These are phyloP conservation scores for Bruguiera hainesii DNA, from an alignment of 441 rosid species.

Conservation along the genomic window DNA sequence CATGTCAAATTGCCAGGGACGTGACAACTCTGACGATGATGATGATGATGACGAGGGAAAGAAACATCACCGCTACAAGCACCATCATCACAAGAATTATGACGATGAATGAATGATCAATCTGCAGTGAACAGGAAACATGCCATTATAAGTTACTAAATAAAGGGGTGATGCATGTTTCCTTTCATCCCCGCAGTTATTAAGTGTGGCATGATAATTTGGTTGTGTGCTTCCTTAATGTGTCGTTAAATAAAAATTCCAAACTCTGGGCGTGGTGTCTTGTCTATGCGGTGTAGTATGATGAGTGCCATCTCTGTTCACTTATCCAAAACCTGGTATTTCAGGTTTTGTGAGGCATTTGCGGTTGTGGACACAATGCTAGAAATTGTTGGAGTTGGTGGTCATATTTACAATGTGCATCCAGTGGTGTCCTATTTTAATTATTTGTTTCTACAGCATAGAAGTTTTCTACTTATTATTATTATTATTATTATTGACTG, in stretches of 20 bases:
- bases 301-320: too few relatives aligned
- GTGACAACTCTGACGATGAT: conserved; percentile 49
- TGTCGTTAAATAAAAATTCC: conserved; percentile 19
- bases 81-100: conserved; percentile 50
- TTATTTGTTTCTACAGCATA: too few relatives aligned
- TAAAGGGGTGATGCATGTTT: conserved; percentile 35
- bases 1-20: conserved; percentile 48
- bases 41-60: conserved; percentile 61
- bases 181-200: background rate
- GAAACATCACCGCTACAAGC: conserved; percentile 33
- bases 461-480: too few relatives aligned
- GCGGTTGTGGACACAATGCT: too few relatives aligned
- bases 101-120: conserved; percentile 50
- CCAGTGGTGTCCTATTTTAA: too few relatives aligned
- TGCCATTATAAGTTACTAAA: conserved; percentile 40
- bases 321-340: too few relatives aligned
- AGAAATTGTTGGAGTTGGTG: too few relatives aligned
- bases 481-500: too few relatives aligned
- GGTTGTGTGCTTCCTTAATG: background rate
- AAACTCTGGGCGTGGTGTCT: conserved; percentile 19
- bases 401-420: too few relatives aligned
- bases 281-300: background rate
- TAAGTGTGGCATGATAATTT: too few relatives aligned
- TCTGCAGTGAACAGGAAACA: conserved; percentile 24
- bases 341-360: too few relatives aligned